Percentiles rank a stretch among this genome's conserved stretches.
Conservation (phyloP, 768 basidiomycete species). For the Serpula lacrymans region DNA sequence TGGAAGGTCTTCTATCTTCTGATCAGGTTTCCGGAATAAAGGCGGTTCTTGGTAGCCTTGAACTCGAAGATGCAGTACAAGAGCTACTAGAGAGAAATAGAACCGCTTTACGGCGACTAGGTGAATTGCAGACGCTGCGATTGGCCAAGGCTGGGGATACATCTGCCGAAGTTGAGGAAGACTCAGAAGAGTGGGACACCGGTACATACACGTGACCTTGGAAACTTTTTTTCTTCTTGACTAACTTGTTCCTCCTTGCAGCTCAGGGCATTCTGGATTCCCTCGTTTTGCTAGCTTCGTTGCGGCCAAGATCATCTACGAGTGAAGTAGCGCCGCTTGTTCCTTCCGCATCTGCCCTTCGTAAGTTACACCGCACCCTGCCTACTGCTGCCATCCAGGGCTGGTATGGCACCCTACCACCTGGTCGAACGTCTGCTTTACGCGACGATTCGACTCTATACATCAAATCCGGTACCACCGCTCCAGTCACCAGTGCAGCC, state of each 20-base stretch:
- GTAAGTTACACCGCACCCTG: constrained; percentile 67
- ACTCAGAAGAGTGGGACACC: constrained; percentile 79
- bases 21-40: constrained; percentile 59
- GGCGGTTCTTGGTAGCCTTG: constrained; percentile 52
- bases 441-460: constrained; percentile 75
- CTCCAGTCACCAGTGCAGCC: constrained; percentile 30
- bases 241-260: constrained; percentile 28
- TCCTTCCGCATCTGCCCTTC: constrained; percentile 64
- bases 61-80: constrained; percentile 67
- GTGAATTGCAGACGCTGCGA: constrained; percentile 60
- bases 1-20: constrained; percentile 54
- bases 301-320: constrained; percentile 60
- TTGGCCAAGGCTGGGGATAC: constrained; percentile 45
- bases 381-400: constrained; percentile 57
- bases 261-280: constrained; percentile 75
- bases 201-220: constrained; percentile 43
- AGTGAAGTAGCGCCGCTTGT: constrained; percentile 45
- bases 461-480: constrained; percentile 45
- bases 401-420: constrained; percentile 73
- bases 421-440: constrained; percentile 54
- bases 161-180: constrained; percentile 49
- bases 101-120: constrained; percentile 58
- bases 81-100: constrained; percentile 66
- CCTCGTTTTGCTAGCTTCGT: constrained; percentile 59
- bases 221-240: constrained; percentile 11